A percentile compares a stretch with the other conserved stretches of the same genome.
Evolutionary conservation across 2,329 filamentous ascomycete genomes (phyloP).

Genomic region (Nannizziopsis arthrosporioides): DNA sequence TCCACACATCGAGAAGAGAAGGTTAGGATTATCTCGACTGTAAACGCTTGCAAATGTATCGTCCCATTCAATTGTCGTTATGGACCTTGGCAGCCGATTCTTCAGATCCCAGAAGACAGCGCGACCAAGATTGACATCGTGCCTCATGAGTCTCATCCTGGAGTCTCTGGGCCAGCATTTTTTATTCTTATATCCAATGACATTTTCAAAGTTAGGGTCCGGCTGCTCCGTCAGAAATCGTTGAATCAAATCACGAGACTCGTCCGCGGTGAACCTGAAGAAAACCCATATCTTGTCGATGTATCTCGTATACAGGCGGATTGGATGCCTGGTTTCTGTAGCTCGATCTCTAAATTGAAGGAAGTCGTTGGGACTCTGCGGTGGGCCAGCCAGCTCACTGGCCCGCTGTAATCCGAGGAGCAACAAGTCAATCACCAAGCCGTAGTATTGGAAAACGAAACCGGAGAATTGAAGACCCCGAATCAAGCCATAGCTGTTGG

Average conservation of each 20-base stretch:
- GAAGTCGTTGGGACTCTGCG: constrained; percentile 91
- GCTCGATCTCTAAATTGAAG: constrained; percentile 89
- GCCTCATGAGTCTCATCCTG: constrained; percentile 94
- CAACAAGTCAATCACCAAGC: constrained; percentile 83
- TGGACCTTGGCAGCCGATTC: constrained; percentile 83
- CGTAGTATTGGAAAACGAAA: constrained; percentile 98
- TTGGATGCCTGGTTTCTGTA: constrained; percentile 85
- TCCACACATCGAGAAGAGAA: constrained; percentile 94
- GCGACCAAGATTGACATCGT: constrained; percentile 93
- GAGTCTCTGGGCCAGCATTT: constrained; percentile 99
- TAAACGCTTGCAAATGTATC: constrained; percentile 98
- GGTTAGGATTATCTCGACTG: constrained; percentile 91
- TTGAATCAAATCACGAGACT: constrained; percentile 91
- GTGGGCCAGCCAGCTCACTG: constrained; percentile 93
- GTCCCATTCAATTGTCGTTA: constrained; percentile 98
- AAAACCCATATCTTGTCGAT: constrained; percentile 99
- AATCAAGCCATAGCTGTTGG: constrained; percentile 97
- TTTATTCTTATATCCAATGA: constrained; percentile 98
- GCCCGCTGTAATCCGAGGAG: constrained; percentile 86
- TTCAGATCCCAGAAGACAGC: constrained; percentile 99
- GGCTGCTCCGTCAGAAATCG: constrained; percentile 96
- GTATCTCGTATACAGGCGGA: constrained; percentile 93
- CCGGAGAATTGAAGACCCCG: constrained; percentile 95
- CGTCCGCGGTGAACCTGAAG: constrained; percentile 82
- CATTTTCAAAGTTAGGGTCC: constrained; percentile 97